phyloP scores from a whole-genome alignment of 2,329 filamentous ascomycete species.

The Akanthomyces lecanii region DNA sequence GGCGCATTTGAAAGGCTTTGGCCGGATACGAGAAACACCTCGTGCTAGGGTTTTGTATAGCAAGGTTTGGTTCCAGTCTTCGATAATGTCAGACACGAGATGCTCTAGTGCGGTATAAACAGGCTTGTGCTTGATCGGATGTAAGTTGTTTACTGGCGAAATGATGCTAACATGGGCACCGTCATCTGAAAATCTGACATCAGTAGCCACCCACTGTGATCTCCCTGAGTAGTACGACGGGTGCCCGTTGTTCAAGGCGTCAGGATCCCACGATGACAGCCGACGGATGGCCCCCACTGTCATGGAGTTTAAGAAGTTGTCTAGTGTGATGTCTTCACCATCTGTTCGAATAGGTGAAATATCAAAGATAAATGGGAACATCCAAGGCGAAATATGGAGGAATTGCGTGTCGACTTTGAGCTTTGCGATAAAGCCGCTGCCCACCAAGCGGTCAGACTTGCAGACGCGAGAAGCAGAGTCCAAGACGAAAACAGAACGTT shows the following conservation, averaged over 20 bases:
- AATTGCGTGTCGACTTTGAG: neutral
- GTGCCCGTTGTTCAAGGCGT: neutral
- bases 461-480: neutral
- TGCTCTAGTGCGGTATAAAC: neutral
- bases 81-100: neutral
- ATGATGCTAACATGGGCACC: neutral
- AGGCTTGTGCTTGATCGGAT: neutral
- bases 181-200: neutral
- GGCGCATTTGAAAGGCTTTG: neutral
- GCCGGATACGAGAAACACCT: neutral
- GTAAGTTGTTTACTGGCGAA: neutral
- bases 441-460: slow-evolving; percentile 7
- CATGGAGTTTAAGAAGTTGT: neutral
- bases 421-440: neutral
- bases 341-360: neutral
- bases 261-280: neutral
- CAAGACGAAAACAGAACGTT: neutral
- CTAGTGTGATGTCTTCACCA: neutral
- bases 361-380: neutral
- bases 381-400: neutral
- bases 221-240: neutral
- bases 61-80: slow-evolving; percentile 1
- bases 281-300: neutral
- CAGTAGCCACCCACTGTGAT: neutral
- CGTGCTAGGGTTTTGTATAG: neutral